Base-by-base conservation (phyloP, 352 stramenopile species). In the Blastocystis sp. region DNA sequence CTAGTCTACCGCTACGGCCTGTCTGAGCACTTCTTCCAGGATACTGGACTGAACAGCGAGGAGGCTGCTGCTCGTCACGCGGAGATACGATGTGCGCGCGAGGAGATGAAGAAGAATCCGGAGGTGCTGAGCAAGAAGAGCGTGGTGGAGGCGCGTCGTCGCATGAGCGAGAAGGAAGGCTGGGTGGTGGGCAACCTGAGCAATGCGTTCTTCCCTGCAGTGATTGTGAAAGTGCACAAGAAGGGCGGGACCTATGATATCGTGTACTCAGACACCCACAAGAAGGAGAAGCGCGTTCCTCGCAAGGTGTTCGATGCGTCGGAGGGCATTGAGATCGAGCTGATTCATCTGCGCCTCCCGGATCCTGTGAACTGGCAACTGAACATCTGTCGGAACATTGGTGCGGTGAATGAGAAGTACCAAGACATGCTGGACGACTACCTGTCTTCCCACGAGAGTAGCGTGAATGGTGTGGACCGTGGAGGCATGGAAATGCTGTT, bases 31-130 rank as follows among this genome's bases (percentile, higher is more conserved):
- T 97, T 96, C 82, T 95, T 96, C 11, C 92, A 95, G 66, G 93
- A 94, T 41, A 94, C 94, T 34, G 95, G 96, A 84, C 91, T 97
- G 13, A 94, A 97, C 89, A 94, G 95, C 62, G 94, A 96, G 91
- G 93, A 95, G 91, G 93, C 93, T 8, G 90, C 95, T 9, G 91
- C 94, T 76, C 90, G 95, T 37, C 93, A 96, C 90, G 89, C 92
- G 9, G 92, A 94, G 43, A 84, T 93, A 80, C 93, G 92, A 56
- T 91, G 92, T 37, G 76, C 63, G 2, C 59, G 59, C 20, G 50
- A 75, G 50, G 76, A 87, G 50, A 20, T 87, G 63, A 37, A 56
- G 50, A 41, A 70, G 39, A 7, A 26, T 34, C 20, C 13, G 9
- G 59, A 54, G 37, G 29, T 54, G 23, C 45, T 76, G 59, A 43